phyloP scores from a whole-genome alignment of 140 eudicot species.

The Oenanthe javanica region DNA sequence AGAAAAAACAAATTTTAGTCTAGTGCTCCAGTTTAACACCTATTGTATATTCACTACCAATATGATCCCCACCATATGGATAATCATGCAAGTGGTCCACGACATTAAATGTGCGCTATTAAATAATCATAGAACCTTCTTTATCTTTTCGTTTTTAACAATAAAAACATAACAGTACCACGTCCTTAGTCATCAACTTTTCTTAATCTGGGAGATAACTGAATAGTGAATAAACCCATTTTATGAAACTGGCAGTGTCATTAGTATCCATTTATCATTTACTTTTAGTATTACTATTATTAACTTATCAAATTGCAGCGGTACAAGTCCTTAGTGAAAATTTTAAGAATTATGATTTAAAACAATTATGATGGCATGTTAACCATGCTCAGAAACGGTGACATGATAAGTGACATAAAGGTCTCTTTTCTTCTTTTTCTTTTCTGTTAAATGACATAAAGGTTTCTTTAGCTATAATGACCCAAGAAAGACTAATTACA shows the following conservation, averaged over 20 bases:
- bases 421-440: not conserved
- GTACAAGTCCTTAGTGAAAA: constrained; percentile 19
- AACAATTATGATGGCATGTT: constrained; percentile 28
- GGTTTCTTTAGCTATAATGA: not conserved
- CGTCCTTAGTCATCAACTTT: not conserved
- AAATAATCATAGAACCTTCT: constrained; percentile 8
- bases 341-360: constrained; percentile 13
- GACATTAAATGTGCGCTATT: not conserved
- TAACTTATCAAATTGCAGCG: constrained; percentile 8
- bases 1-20: not conserved
- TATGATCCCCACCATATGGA: not conserved
- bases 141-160: not conserved
- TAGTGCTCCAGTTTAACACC: not conserved
- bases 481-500: constrained; percentile 1
- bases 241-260: constrained; percentile 14
- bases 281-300: not conserved
- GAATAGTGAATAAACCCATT: constrained; percentile 12
- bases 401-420: constrained; percentile 13
- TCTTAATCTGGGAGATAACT: constrained; percentile 5
- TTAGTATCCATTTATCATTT: not conserved
- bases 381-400: constrained; percentile 31
- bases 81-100: not conserved
- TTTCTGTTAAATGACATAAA: constrained; percentile 11
- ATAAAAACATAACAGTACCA: not conserved
- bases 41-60: not conserved